These are phyloP conservation scores for Calamus simplicifolius DNA, from an alignment of 176 grass and related monocot species.

Conservation along the genomic window DNA sequence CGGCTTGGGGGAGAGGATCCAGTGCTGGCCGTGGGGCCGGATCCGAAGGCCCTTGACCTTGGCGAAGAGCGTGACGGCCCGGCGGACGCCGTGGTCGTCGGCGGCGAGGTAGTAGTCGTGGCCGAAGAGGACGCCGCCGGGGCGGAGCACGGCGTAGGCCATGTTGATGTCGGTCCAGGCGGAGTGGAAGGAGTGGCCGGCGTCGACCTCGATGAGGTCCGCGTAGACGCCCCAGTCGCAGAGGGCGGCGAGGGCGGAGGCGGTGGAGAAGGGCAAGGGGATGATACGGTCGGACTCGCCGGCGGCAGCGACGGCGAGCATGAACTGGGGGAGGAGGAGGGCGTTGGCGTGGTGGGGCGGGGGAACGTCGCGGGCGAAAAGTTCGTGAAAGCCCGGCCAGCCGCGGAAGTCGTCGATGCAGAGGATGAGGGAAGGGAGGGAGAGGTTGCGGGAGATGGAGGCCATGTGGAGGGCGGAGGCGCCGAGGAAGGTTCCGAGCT, in stretches of 20 bases:
- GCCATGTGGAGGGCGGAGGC: constrained; percentile 98
- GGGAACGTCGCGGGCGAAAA: constrained; percentile 64
- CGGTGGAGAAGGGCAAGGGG: constrained; percentile 89
- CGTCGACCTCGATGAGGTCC: constrained; percentile 98
- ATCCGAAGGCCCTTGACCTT: constrained; percentile 60
- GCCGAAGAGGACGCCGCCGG: constrained; percentile 91
- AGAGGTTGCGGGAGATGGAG: constrained; percentile 51
- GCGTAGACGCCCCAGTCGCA: constrained; percentile 85
- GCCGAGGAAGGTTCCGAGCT: constrained; percentile 92
- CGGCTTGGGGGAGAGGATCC: constrained; percentile 85
- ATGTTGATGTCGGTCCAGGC: constrained; percentile 96
- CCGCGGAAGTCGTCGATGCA: constrained; percentile 94
- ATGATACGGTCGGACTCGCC: constrained; percentile 23
- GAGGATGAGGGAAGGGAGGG: constrained; percentile 68
- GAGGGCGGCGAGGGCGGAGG: constrained; percentile 54
- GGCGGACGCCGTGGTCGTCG: constrained; percentile 77
- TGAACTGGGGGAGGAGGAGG: constrained; percentile 92
- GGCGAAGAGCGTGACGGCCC: constrained; percentile 79
- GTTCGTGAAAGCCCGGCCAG: constrained; percentile 71
- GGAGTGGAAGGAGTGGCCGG: constrained; percentile 93
- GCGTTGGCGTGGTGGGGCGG: constrained; percentile 43
- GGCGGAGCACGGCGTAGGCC: constrained; percentile 81
- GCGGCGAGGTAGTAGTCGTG: constrained; percentile 83
- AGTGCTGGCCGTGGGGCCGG: constrained; percentile 74
- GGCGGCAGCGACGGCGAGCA: constrained; percentile 49